Base-by-base conservation (phyloP, 1,139 yeast species). In the Blastobotrys raffinosifermentans region DNA sequence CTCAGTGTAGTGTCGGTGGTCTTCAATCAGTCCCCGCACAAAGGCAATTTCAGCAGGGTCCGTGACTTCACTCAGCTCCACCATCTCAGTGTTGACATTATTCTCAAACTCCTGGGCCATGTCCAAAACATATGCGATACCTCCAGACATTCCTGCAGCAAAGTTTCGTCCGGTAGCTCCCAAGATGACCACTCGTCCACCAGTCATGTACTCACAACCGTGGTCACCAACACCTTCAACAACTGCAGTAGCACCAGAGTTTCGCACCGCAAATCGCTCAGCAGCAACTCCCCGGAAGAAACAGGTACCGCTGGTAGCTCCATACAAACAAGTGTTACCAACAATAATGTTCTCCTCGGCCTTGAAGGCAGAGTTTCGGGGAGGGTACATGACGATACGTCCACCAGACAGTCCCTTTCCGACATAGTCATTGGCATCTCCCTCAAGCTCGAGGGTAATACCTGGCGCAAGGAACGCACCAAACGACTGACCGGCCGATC, bases 131-230 rank as follows among this genome's bases (percentile, higher is more conserved):
- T 91, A 91, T 21, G 96, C 95, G 62, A 91, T 91, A 77, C 98
- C 98, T 66, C 98, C 98, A 55, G 96, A 89, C 85, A 93, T 93
- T 72, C 98, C 98, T 40, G 98, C 96, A 31, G 96, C 97, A 63
- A 91, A 91, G 69, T 87, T 83, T 51, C 97, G 79, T 44, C 96
- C 97, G 56, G 95, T 84, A 40, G 79, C 67, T 35, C 97, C 96
- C 51, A 91, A 74, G 38, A 91, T 86, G 58, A 91, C 85, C 45
- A 91, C 95, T 56, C 97, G 79, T 61, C 98, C 98, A 63, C 98
- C 97, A 55, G 97, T 87, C 98, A 91, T 91, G 69, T 91, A 91
- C 66, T 91, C 98, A 70, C 96, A 91, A 40, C 98, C 97, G 63
- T 91, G 96, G 61, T 89, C 96, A 70, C 98, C 98, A 48, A 86